These are phyloP conservation scores for Helicostylum pulchrum DNA, from an alignment of 192 early-diverging fungal genomes.

Conservation along the genomic window DNA sequence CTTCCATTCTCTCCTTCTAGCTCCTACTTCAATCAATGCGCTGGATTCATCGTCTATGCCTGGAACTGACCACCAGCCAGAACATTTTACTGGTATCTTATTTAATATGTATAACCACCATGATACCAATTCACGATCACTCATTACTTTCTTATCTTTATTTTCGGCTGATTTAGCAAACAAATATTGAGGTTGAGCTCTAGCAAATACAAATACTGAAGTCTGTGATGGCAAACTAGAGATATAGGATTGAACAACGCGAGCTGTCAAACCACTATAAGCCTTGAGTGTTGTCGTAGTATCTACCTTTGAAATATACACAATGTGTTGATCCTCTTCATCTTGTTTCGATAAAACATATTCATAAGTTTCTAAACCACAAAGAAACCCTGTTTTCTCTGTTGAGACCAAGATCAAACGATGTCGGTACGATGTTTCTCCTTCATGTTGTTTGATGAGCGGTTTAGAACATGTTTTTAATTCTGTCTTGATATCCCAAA, in stretches of 20 bases:
- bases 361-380: slow-evolving; percentile 25
- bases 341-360: slow-evolving; percentile 3
- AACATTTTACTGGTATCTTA: slow-evolving; percentile 13
- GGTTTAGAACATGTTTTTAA: background rate
- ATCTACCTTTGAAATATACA: slow-evolving; percentile 49
- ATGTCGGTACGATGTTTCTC: slow-evolving; percentile 3
- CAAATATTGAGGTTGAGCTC: slow-evolving; percentile 83
- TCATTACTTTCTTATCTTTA: slow-evolving; percentile 47
- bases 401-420: slow-evolving; percentile 11
- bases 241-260: slow-evolving; percentile 38
- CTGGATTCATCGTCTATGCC: slow-evolving; percentile 41
- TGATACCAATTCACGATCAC: slow-evolving; percentile 59
- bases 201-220: slow-evolving; percentile 69
- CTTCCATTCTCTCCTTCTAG: slow-evolving; percentile 11
- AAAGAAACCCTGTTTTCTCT: slow-evolving; percentile 14
- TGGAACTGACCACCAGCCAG: slow-evolving; percentile 56
- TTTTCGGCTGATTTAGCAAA: slow-evolving; percentile 73
- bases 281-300: slow-evolving; percentile 32
- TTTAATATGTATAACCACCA: slow-evolving; percentile 68
- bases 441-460: background rate
- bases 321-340: background rate
- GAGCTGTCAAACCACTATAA: slow-evolving; percentile 22
- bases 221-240: slow-evolving; percentile 15
- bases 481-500: slow-evolving; percentile 7
- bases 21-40: slow-evolving; percentile 8